Evolutionary conservation across 306 rosid species (phyloP).

Genomic region (Malus fusca): DNA sequence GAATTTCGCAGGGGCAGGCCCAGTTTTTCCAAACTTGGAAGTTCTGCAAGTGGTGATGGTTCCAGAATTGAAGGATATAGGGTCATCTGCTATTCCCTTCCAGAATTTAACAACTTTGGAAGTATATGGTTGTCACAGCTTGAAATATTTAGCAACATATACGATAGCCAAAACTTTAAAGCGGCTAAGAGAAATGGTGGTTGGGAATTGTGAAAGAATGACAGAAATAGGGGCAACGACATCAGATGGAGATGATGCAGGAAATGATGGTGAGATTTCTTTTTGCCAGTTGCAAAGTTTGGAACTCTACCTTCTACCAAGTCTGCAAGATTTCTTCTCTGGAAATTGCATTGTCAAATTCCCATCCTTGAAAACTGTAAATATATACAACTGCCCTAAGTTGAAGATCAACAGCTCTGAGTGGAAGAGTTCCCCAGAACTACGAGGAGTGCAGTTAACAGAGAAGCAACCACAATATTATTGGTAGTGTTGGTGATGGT

Average conservation of each 20-base stretch:
- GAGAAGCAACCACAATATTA: too few relatives aligned
- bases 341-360: not conserved
- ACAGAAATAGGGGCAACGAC: too few relatives aligned
- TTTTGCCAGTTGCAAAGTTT: not conserved
- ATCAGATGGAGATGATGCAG: not conserved
- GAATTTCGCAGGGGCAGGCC: not conserved
- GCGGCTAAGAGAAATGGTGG: accelerated
- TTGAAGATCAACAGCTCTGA: not conserved
- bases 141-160: not conserved
- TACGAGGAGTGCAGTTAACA: too few relatives aligned
- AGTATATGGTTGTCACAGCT: not conserved
- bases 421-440: too few relatives aligned
- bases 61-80: not conserved
- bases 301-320: accelerated
- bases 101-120: not conserved
- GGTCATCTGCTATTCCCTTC: not conserved
- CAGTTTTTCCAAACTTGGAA: not conserved
- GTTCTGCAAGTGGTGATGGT: not conserved
- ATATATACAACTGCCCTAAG: accelerated
- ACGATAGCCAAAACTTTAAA: not conserved
- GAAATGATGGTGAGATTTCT: not conserved
- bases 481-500: too few relatives aligned
- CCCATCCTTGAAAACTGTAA: not conserved
- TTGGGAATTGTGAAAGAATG: accelerated
- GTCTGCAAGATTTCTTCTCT: not conserved